Evolutionary conservation across 1,284 basidiomycete genomes (phyloP), one percentile per base, ranked within the genome.

Genomic region (Ceratobasidium sp.): DNA sequence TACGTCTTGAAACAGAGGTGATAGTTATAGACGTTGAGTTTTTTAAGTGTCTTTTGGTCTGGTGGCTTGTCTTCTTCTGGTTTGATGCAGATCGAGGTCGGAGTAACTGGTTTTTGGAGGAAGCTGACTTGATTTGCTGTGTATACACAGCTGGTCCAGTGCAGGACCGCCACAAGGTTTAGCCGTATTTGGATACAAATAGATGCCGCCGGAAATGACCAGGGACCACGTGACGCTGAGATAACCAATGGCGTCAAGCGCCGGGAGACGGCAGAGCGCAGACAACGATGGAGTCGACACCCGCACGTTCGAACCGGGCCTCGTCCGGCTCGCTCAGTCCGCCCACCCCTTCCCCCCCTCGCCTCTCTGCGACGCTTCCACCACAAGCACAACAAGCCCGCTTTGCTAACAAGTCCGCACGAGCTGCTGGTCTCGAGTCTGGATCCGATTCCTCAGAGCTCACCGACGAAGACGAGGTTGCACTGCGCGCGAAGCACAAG

Each of bases 221-320:
- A 41, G 16, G 7, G 26, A 11, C 11, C 66, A 70, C 66, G 66
- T 70, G 66, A 57, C 41, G 23, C 13, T 26, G 28, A 32, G 47
- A 55, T 67, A 35, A 67, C 64, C 64, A 70, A 70, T 30, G 38
- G 62, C 44, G 54, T 38, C 23, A 70, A 70, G 66, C 66, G 66
- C 66, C 26, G 66, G 54, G 41, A 43, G 28, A 58, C 52, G 35
- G 13, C 50, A 30, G 66, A 54, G 52, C 38, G 57, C 66, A 46
- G 54, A 70, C 66, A 41, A 70, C 66, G 66, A 70, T 70, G 66
- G 64, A 69, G 52, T 70, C 66, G 66, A 70, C 66, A 14, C 66
- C 66, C 38, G 41, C 54, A 16, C 66, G 66, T 58, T 70, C 66
- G 66, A 57, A 43, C 63, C 46, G 66, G 28, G 66, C 66, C 52